Conservation (phyloP, 345 rosid genomes). For the Syzygium oleosum region DNA sequence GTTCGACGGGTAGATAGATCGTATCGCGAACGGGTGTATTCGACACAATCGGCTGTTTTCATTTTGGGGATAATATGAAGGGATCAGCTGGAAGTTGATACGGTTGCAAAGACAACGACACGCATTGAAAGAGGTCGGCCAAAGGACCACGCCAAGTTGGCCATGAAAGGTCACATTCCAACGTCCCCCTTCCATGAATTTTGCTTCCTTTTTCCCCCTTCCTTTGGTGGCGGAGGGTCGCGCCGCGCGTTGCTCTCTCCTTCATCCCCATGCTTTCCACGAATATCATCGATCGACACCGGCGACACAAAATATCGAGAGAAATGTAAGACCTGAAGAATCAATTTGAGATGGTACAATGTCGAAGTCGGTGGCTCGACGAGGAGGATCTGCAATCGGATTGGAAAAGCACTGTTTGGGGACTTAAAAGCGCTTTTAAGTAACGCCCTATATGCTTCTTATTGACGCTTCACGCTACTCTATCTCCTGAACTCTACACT, state of each 20-base stretch:
- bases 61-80: neutral
- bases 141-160: neutral
- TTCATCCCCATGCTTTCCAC: neutral
- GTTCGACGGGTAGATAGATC: neutral
- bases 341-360: neutral
- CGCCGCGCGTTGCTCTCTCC: neutral
- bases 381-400: neutral
- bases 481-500: rapidly evolving
- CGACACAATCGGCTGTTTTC: neutral
- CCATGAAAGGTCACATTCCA: neutral
- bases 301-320: neutral
- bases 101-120: neutral
- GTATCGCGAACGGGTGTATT: neutral
- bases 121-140: neutral
- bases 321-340: neutral
- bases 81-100: neutral
- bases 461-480: neutral
- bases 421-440: neutral
- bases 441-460: neutral
- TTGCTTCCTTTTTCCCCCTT: neutral
- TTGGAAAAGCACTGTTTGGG: neutral
- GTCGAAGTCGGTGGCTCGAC: neutral
- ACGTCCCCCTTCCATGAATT: neutral
- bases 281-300: neutral
- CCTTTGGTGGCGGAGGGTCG: neutral